A percentile compares a stretch with the other conserved stretches of the same genome.
Conservation (phyloP, 1,284 basidiomycete species). For the Boletus austroedulis region DNA sequence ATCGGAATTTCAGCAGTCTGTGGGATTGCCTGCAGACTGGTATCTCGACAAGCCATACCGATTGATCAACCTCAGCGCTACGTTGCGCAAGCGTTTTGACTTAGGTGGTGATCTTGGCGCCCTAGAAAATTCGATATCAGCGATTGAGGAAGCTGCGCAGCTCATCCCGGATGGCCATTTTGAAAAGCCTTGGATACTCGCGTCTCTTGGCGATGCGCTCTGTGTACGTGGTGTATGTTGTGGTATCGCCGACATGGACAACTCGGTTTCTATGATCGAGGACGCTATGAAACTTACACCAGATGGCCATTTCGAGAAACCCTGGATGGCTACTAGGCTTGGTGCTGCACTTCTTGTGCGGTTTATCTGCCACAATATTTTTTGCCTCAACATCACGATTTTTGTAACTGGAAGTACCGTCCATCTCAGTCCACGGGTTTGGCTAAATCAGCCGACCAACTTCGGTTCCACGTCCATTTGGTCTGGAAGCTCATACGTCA, state of each 20-base stretch:
- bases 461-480: background rate
- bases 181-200: background rate
- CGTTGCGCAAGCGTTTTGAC: background rate
- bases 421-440: background rate
- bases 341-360: background rate
- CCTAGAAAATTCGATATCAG: background rate
- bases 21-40: background rate
- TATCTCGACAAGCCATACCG: background rate
- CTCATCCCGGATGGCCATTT: background rate
- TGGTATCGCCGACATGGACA: background rate
- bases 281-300: background rate
- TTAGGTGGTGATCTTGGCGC: background rate
- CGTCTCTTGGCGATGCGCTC: background rate
- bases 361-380: background rate
- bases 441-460: background rate
- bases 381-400: background rate
- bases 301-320: background rate
- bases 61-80: background rate
- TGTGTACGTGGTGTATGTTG: background rate
- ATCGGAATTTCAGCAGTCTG: background rate
- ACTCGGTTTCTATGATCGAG: background rate
- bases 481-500: background rate
- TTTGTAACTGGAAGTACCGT: background rate
- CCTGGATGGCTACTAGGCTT: background rate
- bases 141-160: background rate